Evolutionary conservation across 2,329 filamentous ascomycete genomes (phyloP), one percentile per base, ranked within the genome.

Genomic region (Fusarium temperatum): DNA sequence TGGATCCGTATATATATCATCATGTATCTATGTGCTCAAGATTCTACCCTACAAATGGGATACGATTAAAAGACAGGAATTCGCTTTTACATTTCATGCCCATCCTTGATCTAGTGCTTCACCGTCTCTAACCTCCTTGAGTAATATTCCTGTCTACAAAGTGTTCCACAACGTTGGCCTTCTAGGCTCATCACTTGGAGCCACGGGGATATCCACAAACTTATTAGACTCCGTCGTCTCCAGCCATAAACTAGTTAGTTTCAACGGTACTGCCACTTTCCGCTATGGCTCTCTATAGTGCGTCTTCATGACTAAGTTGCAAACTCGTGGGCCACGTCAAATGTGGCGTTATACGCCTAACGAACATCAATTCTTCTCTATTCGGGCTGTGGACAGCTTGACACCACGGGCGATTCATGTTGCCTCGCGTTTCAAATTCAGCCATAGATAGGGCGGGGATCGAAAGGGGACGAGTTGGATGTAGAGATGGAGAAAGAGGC

Each of bases 1-100:
- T 53, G 70, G 42, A 66, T 50, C 32, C 63, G 66, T 73, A 66
- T 71, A 55, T 53, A 73, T 64, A 50, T 30, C 38, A 53, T 53
- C 39, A 69, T 54, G 45, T 72, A 60, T 61, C 28, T 61, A 70
- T 63, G 67, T 63, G 53, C 57, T 44, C 65, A 63, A 42, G 64
- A 68, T 45, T 39, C 41, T 59, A 64, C 44, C 50, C 42, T 68
- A 50, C 20, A 30, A 22, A 22, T 36, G 38, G 45, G 54, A 20
- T n/a, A 63, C 11, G 36, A 59, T 59, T 28, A 36, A 41, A 63
- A 41, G 61, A 59, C 30, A 63, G 39, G 42, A 58, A 36, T 44
- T 26, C 42, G 24, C 30, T 50, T 42, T 38, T 26, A 28, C n/a
- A 51, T 5, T 36, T 44, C 2, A 24, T 24, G 17, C 8, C 45